Conservation (phyloP, 2,329 filamentous ascomycete species). For the Fusarium siculi region DNA sequence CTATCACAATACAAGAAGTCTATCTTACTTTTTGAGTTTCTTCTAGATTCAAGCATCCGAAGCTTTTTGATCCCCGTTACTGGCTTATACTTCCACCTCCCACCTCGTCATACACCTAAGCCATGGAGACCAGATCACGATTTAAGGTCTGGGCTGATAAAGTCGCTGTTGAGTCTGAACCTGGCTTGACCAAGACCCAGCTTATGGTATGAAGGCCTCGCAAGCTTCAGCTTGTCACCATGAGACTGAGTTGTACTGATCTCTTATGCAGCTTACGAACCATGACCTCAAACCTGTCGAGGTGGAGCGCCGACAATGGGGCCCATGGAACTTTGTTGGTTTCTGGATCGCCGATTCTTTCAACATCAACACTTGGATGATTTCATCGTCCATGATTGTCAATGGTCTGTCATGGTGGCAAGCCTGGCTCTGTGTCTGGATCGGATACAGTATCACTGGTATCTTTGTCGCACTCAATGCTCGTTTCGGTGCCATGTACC, state of each 20-base stretch:
- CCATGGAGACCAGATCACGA: constrained; percentile 49
- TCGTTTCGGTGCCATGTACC: constrained; percentile 86
- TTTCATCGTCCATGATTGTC: constrained; percentile 83
- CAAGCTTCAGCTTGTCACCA: neutral
- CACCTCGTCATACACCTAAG: neutral
- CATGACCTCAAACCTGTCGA: constrained; percentile 85
- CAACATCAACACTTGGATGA: constrained; percentile 97
- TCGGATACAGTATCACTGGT: constrained; percentile 83
- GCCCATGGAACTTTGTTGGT: constrained; percentile 85
- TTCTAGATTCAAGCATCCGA: constrained; percentile 1
- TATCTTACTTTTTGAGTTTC: constrained; percentile 10
- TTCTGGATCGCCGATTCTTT: constrained; percentile 90
- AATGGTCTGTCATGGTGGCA: constrained; percentile 90
- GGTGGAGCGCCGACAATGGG: constrained; percentile 82
- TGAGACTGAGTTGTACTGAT: constrained; percentile 27
- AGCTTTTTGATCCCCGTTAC: neutral
- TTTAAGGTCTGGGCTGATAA: constrained; percentile 62
- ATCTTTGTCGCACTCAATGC: constrained; percentile 81
- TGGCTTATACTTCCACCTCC: neutral
- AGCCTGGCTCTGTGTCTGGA: constrained; percentile 87
- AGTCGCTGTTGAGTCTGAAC: constrained; percentile 78
- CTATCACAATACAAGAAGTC: neutral
- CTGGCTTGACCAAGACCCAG: constrained; percentile 80
- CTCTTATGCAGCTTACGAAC: constrained; percentile 73
- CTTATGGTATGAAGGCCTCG: constrained; percentile 69